Evolutionary conservation across 495 filamentous ascomycete genomes (phyloP), one percentile per base, ranked within the genome.

Genomic region (Aspergillus kassunensis): DNA sequence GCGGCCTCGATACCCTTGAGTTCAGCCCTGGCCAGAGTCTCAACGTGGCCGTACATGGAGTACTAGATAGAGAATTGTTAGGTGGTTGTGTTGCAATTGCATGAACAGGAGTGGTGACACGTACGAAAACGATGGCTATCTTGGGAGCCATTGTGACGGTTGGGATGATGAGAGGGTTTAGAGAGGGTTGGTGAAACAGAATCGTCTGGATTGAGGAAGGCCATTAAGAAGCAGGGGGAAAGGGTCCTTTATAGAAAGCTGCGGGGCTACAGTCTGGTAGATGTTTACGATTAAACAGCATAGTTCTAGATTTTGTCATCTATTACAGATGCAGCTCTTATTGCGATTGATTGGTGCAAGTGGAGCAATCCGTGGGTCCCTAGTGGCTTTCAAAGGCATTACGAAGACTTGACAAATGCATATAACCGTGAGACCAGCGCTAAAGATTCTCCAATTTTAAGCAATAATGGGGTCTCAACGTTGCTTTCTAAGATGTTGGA

Each of bases 21-120:
- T 74, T 97, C 91, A 49, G 91, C 91, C 66, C 90, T 84, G 62
- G 91, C 93, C 60, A 97, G 71, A 69, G 82, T 75, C 65, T 76
- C 61, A 73, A 96, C 88, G 72, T 97, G 92, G 71, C 93, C 92
- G 73, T 95, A 98, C 78, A 90, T 88, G 57, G 92, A 96, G 77
- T 97, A 98, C 89, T 95, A 57, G 34, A 34, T 23, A 9, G 13
- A 29, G 4, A 21, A 37, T 31, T 46, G 39, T 58, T 62, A 60
- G 52, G 53, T 42, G 44, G 36, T 53, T 15, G 37, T 16, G n/a
- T 19, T 33, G 9, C 12, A 9, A 12, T 6, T 9, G 23, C 4
- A 31, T 5, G 33, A 19, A 15, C 8, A 31, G 30, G 12, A 15
- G 36, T 21, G 51, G 47, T 37, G 31, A 27, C 11, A 82, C 87